Evolutionary conservation across 768 basidiomycete species (phyloP).

Genomic region (Leccinum imitatum): DNA sequence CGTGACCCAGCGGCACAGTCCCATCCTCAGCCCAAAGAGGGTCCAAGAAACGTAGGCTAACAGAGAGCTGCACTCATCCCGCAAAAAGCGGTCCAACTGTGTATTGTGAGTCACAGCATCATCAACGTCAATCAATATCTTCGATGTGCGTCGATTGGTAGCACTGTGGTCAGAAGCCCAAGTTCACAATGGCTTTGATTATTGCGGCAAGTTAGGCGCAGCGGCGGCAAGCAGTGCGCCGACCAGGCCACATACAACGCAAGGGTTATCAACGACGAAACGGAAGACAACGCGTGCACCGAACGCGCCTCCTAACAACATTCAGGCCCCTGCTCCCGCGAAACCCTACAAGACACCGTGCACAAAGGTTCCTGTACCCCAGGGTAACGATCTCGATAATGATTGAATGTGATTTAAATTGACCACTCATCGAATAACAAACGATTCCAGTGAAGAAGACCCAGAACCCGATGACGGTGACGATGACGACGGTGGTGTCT

Average conservation of each 20-base stretch:
- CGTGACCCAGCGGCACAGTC: conserved; percentile 10
- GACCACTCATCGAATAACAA: conserved; percentile 13
- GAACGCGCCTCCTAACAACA: conserved; percentile 11
- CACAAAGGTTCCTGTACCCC: conserved; percentile 10
- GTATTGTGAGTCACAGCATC: conserved; percentile 25
- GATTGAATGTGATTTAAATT: conserved; percentile 12
- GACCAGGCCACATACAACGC: conserved; percentile 14
- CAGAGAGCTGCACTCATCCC: conserved; percentile 16
- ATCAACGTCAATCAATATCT: conserved; percentile 24
- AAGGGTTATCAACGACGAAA: conserved; percentile 17
- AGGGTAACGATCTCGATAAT: conserved; percentile 22
- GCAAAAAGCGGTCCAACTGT: conserved; percentile 25
- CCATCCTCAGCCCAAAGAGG: conserved; percentile 13
- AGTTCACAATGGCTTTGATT: conserved; percentile 55
- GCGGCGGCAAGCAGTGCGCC: conserved; percentile 39
- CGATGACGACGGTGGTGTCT: conserved; percentile 19
- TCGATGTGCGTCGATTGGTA: conserved; percentile 27
- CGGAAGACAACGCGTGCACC: conserved; percentile 18
- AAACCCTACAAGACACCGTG: conserved; percentile 18
- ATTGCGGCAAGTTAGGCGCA: conserved; percentile 66
- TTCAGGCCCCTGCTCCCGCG: conserved; percentile 1
- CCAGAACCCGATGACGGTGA: conserved; percentile 26
- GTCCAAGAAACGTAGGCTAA: conserved; percentile 10
- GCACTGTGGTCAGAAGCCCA: conserved; percentile 60
- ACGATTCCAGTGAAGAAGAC: conserved; percentile 27